Evolutionary conservation across 495 filamentous ascomycete genomes (phyloP), one percentile per base, ranked within the genome.

Genomic region (Daldinia concentrica): DNA sequence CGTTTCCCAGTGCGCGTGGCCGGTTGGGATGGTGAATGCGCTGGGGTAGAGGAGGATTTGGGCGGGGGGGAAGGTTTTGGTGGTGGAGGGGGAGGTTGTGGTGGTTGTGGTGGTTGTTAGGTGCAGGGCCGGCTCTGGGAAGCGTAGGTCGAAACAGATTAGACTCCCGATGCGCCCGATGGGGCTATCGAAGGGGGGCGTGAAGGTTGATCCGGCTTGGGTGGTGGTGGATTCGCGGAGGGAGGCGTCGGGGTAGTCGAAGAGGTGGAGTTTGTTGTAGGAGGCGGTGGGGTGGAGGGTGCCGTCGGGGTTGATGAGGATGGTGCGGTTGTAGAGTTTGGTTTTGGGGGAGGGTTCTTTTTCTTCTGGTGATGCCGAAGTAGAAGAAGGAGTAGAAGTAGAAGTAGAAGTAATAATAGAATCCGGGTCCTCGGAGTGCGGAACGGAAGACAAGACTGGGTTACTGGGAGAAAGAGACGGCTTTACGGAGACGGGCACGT

Each of bases 81-180:
- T 27, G 32, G 32, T 3, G 32, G 60, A 27, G 59, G 9, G 17
- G 64, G 70, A 2, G 64, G 89, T n/a, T n/a, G n/a, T 86, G 51
- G 48, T 6, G 22, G 11, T n/a, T 24, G 43, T 11, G 17, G 48
- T 12, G 0, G 87, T 85, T 14, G 85, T 86, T 17, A 98, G 83
- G 5, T 88, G 82, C 14, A 95, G 79, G 3, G 87, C 85, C 11
- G 90, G 86, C 68, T 97, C 93, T 0, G 94, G 91, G 71, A 97
- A 98, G 0, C 95, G 91, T 41, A 94, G 86, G 81, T 98, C 95
- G 77, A 97, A 98, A 77, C 95, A 98, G 26, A 97, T 96, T 24
- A 89, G 83, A 24, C 91, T 76, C 4, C 92, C 95, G 2, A 98
- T 84, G 29, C 87, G 87, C 0, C 94, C 95, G 9, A 97, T 74